Base-by-base conservation (phyloP, 331 rosid genomes). In the Ulmus americana region DNA sequence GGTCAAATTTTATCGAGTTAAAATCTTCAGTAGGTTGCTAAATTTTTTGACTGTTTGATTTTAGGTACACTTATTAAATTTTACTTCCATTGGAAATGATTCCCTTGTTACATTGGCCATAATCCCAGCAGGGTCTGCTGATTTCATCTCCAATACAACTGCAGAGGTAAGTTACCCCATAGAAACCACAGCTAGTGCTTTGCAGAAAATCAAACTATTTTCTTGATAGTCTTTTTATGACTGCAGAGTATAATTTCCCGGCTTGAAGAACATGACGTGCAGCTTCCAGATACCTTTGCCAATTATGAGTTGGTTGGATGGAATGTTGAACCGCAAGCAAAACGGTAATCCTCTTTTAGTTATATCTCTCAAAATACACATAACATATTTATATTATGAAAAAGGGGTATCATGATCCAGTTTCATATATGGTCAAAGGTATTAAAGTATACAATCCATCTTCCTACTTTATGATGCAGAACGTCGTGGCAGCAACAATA, bases 231-330 rank as follows among this genome's bases (percentile, higher is more conserved):
- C 63, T 57, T 45, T 42, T 75, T 50, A 8, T 60, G 54, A 54
- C 58, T 8, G 54, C 95, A 94, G 99, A 78, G 67, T 55, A 90
- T 94, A 63, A 70, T 87, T 78, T 52, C 83, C 61, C 83, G 58
- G 73, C 80, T 94, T 68, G 79, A 81, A 42, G 91, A 84, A 65
- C 91, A 85, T 65, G 84, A 1, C 13, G 43, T 94, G 79, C 82
- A 84, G 44, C 84, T 94, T 77, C 96, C 96, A 65, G 76, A 59
- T 51, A 71, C 77, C 66, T 87, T 85, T 48, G 95, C 95, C 74
- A 84, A 72, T 72, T 94, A 85, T 64, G 65, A 78, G 70, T 77
- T 90, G 65, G 61, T 90, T 73, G 69, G 68, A 66, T 94, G 99
- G 96, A 77, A 74, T 49, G 71, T 67, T 9, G 84, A 79, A 58